Evolutionary conservation across 2,329 filamentous ascomycete genomes (phyloP), one percentile per base, ranked within the genome.

Genomic region (Aspergillus piperis): DNA sequence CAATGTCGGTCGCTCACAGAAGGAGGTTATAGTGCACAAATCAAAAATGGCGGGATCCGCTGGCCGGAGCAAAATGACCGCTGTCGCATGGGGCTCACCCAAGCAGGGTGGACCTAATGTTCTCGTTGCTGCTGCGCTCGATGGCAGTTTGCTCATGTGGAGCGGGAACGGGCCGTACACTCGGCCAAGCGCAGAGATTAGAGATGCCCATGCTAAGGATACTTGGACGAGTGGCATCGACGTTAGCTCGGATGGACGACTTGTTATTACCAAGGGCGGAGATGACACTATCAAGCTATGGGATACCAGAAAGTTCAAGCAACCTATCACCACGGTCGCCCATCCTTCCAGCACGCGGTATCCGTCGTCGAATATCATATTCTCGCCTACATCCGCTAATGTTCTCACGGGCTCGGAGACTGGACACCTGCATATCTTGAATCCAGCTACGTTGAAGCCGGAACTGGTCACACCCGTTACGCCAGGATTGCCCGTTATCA

Each of bases 231-330:
- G 92, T 56, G 93, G 94, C 3, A 79, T 99, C 47, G 93, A 96
- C 70, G 90, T 99, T 68, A 98, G 94, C 66, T 82, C 88, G 0
- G 95, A 98, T 74, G 95, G 95, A 8, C 86, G 94, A 60, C 89
- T 97, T 80, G 87, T 98, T 3, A 89, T 97, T 7, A 96, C 92
- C 1, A 84, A 92, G 67, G 95, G 95, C 58, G 94, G 93, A 54
- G 95, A 99, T 76, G 87, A 96, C 72, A 84, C 90, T 2, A 94
- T 99, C 76, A 98, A 98, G 78, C 83, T 97, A 2, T 99, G 95
- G 95, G 95, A 99, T 74, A 96, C 89, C 3, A 87, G 95, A 60
- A 98, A 97, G 72, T 96, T 99, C 82, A 98, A 95, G 74, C 83
- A 89, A 59, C 92, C 95, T 3, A 84, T 99, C 13, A 91, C 92